These are phyloP conservation scores for Amaranthus hypochondriacus DNA, from an alignment of 148 eudicot genomes.

Conservation along the genomic window DNA sequence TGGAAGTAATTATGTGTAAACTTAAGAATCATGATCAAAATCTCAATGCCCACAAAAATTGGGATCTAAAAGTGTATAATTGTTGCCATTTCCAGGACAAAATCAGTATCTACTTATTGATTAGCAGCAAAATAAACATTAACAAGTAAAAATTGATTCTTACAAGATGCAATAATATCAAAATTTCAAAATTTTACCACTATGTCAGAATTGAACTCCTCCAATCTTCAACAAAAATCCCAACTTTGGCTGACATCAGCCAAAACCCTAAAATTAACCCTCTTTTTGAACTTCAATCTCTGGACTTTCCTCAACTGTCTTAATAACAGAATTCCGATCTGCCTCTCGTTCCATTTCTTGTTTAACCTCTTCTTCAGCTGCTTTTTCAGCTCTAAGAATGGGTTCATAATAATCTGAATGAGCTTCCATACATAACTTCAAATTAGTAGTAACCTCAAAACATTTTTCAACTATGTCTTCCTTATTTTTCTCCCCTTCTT, in stretches of 20 bases:
- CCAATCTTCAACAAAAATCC: not conserved
- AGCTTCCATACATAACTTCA: constrained; percentile 58
- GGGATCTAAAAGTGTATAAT: not conserved
- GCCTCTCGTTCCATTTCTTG: constrained; percentile 17
- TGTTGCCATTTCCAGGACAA: not conserved
- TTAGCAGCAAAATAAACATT: constrained; percentile 8
- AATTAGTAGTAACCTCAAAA: constrained; percentile 36
- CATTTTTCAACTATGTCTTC: constrained; percentile 56
- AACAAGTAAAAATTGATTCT: constrained; percentile 5
- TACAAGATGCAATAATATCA: constrained; percentile 5
- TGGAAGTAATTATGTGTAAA: not conserved
- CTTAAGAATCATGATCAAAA: not conserved
- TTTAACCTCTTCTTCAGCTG: constrained; percentile 35
- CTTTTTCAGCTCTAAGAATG: constrained; percentile 47
- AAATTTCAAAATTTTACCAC: constrained; percentile 8
- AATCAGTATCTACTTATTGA: constrained; percentile 24
- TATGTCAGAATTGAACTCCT: constrained; percentile 4
- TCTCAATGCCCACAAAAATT: constrained; percentile 1
- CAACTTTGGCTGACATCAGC: not conserved
- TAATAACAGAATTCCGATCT: too few species aligned
- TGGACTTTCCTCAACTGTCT: constrained; percentile 10
- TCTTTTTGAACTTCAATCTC: constrained; percentile 20
- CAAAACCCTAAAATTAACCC: not conserved
- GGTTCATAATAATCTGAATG: constrained; percentile 51
- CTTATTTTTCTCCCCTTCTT: constrained; percentile 40